Percentiles rank a stretch among this genome's conserved stretches.
Conservation (phyloP, 192 early-diverging fungal genomes). For the Podila epigama region DNA sequence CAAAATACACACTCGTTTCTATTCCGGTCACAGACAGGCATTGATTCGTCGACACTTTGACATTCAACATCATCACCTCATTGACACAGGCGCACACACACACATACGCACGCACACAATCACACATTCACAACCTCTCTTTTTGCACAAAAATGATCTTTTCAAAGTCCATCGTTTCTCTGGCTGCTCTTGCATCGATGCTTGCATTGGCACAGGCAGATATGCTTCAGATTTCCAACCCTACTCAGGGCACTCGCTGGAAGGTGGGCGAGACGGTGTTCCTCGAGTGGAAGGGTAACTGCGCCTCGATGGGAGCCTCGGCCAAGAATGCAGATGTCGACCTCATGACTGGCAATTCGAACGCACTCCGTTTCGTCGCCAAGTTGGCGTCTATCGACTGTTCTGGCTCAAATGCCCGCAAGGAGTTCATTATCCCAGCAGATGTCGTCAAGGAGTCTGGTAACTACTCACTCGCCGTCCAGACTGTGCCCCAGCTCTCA, state of each 20-base stretch:
- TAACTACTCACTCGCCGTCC: slow-evolving; percentile 28
- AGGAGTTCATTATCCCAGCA: slow-evolving; percentile 25
- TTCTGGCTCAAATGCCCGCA: slow-evolving; percentile 23
- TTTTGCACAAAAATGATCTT: slow-evolving; percentile 12
- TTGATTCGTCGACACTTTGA: too few relatives aligned
- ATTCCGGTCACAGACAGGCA: too few relatives aligned
- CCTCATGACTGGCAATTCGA: slow-evolving; percentile 23
- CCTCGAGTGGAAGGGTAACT: slow-evolving; percentile 35
- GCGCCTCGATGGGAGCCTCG: slow-evolving; percentile 16
- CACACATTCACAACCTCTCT: background rate
- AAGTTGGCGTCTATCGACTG: slow-evolving; percentile 34
- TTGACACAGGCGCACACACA: slow-evolving; percentile 62
- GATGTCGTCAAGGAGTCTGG: slow-evolving; percentile 6
- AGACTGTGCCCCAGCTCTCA: slow-evolving; percentile 23
- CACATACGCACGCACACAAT: background rate
- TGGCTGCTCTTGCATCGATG: slow-evolving; percentile 13
- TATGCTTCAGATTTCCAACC: slow-evolving; percentile 32
- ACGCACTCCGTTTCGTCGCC: slow-evolving; percentile 26
- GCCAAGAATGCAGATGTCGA: slow-evolving; percentile 29
- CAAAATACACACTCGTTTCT: too few relatives aligned
- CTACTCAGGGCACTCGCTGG: slow-evolving; percentile 24
- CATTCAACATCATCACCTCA: too few relatives aligned
- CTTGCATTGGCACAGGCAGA: slow-evolving; percentile 14
- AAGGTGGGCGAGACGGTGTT: slow-evolving; percentile 29
- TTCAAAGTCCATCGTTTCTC: slow-evolving; percentile 17